phyloP scores from a whole-genome alignment of 345 rosid species.

The Orychophragmus violaceus region DNA sequence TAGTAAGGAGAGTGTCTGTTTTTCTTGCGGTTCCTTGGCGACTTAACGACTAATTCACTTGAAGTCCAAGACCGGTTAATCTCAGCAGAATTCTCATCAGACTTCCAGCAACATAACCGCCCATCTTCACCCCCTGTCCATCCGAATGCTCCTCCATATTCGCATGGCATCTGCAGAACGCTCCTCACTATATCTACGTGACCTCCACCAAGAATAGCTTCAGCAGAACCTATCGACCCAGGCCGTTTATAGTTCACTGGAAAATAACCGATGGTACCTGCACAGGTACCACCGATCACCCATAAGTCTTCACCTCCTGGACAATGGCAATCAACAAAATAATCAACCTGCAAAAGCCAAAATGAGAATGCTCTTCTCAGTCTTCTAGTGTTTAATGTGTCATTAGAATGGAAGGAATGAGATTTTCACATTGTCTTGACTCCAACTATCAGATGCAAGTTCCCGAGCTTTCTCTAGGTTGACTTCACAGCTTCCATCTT shows the following conservation, averaged over 20 bases:
- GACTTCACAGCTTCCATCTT: slow-evolving; percentile 48
- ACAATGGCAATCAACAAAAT: slow-evolving; percentile 79
- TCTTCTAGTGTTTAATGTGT: neutral
- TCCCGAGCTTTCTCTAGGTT: slow-evolving; percentile 73
- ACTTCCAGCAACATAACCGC: slow-evolving; percentile 80
- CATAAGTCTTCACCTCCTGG: slow-evolving; percentile 63
- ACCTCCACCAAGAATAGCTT: slow-evolving; percentile 81
- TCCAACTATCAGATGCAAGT: slow-evolving; percentile 72
- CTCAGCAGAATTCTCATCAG: slow-evolving; percentile 45
- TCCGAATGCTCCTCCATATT: slow-evolving; percentile 49
- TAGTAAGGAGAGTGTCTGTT: slow-evolving; percentile 59
- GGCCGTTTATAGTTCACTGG: slow-evolving; percentile 47
- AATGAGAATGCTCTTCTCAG: neutral
- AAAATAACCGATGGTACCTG: slow-evolving; percentile 75
- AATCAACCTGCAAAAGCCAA: slow-evolving; percentile 60
- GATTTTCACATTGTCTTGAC: slow-evolving; percentile 50
- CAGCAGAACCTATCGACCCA: slow-evolving; percentile 51
- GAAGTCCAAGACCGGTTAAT: slow-evolving; percentile 69
- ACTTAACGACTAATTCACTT: slow-evolving; percentile 42
- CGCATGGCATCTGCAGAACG: slow-evolving; percentile 54
- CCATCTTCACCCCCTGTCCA: slow-evolving; percentile 99
- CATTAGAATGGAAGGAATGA: neutral
- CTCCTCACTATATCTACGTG: slow-evolving; percentile 66
- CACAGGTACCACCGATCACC: slow-evolving; percentile 83
- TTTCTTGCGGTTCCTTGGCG: slow-evolving; percentile 39